These are phyloP conservation scores for Camelina hispida DNA, from an alignment of 345 rosid species.

Conservation along the genomic window DNA sequence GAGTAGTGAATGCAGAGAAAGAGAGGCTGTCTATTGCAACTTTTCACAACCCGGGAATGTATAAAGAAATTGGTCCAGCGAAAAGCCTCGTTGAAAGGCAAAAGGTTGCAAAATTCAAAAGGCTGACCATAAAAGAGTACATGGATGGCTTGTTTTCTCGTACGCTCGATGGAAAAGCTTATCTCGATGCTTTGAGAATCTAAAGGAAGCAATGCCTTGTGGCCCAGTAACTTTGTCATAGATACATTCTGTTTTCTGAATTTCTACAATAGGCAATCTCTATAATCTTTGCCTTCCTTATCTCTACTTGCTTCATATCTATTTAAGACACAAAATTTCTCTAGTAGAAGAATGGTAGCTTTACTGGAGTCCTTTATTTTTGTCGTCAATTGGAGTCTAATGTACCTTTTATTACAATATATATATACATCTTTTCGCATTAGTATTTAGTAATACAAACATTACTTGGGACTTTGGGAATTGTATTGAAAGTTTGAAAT, in stretches of 20 bases:
- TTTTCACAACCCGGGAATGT: slow-evolving; percentile 37
- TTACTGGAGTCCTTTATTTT: too few species aligned
- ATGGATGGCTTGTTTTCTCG: slow-evolving; percentile 29
- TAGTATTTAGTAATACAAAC: too few species aligned
- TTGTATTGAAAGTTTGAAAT: too few species aligned
- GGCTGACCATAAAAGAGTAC: slow-evolving; percentile 32
- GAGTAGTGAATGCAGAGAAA: slow-evolving; percentile 43
- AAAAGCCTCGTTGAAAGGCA: slow-evolving; percentile 34
- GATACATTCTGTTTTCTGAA: not conserved
- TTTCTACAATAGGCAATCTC: not conserved
- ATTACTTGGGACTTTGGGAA: too few species aligned
- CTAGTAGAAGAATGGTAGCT: too few species aligned
- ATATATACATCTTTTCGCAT: too few species aligned
- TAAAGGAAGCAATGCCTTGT: slow-evolving; percentile 14
- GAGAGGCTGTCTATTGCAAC: slow-evolving; percentile 50
- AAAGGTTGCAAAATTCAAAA: slow-evolving; percentile 37
- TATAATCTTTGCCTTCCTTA: not conserved
- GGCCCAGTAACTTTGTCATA: not conserved
- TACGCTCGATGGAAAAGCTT: slow-evolving; percentile 43
- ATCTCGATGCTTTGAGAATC: slow-evolving; percentile 41
- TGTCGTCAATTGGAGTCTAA: too few species aligned
- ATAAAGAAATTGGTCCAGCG: slow-evolving; percentile 46
- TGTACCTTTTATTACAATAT: too few species aligned
- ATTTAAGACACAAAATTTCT: too few species aligned
- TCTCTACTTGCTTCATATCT: not conserved